Evolutionary conservation across 2,329 filamentous ascomycete species (phyloP), one percentile per base, ranked within the genome.

Genomic region (Trichophyton simii): DNA sequence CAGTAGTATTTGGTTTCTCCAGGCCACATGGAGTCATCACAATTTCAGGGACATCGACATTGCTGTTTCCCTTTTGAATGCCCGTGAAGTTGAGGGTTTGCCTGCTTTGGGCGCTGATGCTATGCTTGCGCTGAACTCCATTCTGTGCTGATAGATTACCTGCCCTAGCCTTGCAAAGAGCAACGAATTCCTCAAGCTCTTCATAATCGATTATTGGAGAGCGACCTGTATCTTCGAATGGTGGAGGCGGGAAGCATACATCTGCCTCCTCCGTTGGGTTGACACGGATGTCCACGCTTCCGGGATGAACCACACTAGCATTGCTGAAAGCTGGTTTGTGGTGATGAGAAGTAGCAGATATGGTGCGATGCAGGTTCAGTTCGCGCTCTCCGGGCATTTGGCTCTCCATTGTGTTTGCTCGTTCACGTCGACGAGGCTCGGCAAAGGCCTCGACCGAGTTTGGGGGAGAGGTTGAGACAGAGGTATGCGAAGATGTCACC

Each of bases 371-470:
- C 31, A 91, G 77, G 25, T 82, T 79, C 22, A 82, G 77, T 25
- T 84, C 79, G 13, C 82, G 68, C 38, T 83, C 79, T 2, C 82
- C 81, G 38, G 79, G 74, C 15, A 70, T 75, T 66, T 78, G 76
- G 71, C 83, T 87, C 63, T 85, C 89, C 64, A 83, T 72, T 2
- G 85, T 87, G 58, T 83, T 82, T 57, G 84, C 81, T 50, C 91
- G 87, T 71, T 92, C 89, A 63, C 91, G 87, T 63, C 90, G 88
- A 58, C 90, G 87, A 61, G 89, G 89, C 69, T 94, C 89, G 18
- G 94, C 94, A 74, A 99, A 99, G 3, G 94, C 94, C 73, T 97
- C 95, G 59, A 99, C 91, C 0, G 94, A 99, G 73, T 96, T 99
- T 6, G 94, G 94, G 9, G 92, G 92, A 4, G 94, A 97, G 1